Evolutionary conservation across 495 filamentous ascomycete species (phyloP).

Genomic region (Penicillium verhagenii): DNA sequence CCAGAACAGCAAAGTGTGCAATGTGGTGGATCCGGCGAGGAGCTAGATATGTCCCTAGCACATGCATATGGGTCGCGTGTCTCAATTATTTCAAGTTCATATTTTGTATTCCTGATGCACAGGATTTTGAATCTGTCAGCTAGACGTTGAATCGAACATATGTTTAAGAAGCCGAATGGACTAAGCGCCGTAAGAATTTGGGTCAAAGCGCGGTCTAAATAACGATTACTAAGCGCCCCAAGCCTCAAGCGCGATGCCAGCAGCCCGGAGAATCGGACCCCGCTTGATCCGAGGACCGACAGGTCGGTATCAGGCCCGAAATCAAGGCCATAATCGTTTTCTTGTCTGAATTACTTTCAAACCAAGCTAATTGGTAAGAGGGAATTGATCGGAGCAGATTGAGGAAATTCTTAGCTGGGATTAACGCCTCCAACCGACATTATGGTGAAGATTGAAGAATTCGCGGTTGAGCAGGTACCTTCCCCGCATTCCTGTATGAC

Average conservation of each 20-base stretch:
- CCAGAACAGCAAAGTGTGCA: background rate
- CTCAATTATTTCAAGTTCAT: background rate
- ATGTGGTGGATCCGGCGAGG: background rate
- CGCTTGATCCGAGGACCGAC: no score
- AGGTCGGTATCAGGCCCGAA: no score
- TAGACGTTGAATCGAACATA: no score
- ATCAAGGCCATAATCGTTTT: no score
- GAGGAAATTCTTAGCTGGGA: background rate
- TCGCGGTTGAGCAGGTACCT: constrained; percentile 72
- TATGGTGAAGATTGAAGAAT: constrained; percentile 40
- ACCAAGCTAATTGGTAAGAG: background rate
- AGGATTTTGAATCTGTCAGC: background rate
- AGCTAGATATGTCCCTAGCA: background rate
- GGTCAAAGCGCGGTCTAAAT: no score
- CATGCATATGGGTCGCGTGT: background rate
- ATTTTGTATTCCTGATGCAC: background rate
- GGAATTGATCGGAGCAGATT: background rate
- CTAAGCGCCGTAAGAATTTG: no score
- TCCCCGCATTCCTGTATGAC: constrained; percentile 20
- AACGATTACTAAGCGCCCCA: no score
- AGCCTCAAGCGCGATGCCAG: no score
- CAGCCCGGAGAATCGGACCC: no score
- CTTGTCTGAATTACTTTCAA: no score
- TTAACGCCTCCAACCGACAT: background rate
- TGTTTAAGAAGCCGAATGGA: no score